These are phyloP conservation scores for Diospyros lotus DNA, from an alignment of 148 eudicot species.

Conservation along the genomic window DNA sequence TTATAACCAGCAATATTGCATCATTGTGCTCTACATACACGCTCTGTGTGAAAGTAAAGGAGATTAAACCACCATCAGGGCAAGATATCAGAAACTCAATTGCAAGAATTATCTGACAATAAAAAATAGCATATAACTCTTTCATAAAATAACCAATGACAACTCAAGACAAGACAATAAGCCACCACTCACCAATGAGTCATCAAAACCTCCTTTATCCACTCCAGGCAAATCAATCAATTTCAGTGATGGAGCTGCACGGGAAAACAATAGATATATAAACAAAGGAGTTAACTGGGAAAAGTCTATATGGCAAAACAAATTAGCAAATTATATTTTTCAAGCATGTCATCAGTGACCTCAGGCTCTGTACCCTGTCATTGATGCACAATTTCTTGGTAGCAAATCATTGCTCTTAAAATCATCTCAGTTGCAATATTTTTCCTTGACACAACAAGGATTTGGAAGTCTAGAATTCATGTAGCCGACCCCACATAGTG, in stretches of 20 bases:
- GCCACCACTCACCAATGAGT: constrained; percentile 64
- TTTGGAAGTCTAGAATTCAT: too few species aligned
- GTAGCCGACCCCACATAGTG: too few species aligned
- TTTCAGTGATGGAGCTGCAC: constrained; percentile 86
- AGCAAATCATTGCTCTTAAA: not conserved
- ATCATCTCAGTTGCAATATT: not conserved
- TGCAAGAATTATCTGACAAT: constrained; percentile 8
- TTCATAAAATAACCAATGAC: not conserved
- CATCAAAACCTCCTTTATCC: constrained; percentile 87
- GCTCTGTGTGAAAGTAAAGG: constrained; percentile 41
- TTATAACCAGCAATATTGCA: constrained; percentile 83
- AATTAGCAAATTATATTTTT: not conserved
- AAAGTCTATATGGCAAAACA: not conserved
- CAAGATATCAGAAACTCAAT: constrained; percentile 4
- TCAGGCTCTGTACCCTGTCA: not conserved
- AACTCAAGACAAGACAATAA: constrained; percentile 4
- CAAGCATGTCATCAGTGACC: not conserved
- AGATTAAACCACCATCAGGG: constrained; percentile 17
- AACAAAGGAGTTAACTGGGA: constrained; percentile 3
- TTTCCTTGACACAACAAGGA: not conserved
- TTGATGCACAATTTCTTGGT: not conserved
- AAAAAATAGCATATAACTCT: not conserved
- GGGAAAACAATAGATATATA: constrained; percentile 5
- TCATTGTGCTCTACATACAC: constrained; percentile 84
- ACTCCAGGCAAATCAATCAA: constrained; percentile 93